phyloP scores from a whole-genome alignment of 192 early-diverging fungal genomes.

The Chytriomyces sp. region DNA sequence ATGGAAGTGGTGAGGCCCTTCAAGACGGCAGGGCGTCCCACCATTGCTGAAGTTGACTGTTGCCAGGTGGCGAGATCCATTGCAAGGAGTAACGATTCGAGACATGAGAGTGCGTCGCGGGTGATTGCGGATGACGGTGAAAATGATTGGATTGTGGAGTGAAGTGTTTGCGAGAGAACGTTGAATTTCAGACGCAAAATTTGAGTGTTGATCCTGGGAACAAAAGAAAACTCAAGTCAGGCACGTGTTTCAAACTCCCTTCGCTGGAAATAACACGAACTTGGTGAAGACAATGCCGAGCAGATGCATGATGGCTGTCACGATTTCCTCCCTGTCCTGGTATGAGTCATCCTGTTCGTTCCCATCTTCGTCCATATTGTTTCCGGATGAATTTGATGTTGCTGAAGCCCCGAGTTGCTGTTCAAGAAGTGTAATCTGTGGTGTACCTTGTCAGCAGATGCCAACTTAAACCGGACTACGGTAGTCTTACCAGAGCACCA shows the following conservation, averaged over 20 bases:
- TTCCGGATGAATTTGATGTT: constrained; percentile 36
- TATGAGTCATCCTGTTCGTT: constrained; percentile 52
- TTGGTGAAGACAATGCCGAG: constrained; percentile 77
- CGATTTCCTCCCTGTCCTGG: constrained; percentile 49
- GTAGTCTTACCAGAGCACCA: constrained; percentile 71
- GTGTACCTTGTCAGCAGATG: neutral
- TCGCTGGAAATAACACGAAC: constrained; percentile 42
- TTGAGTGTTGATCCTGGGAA: constrained; percentile 33
- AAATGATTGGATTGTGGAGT: constrained; percentile 66
- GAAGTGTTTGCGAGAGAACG: constrained; percentile 48
- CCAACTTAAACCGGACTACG: neutral
- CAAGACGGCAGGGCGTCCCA: constrained; percentile 19
- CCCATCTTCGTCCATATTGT: constrained; percentile 8
- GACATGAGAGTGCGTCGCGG: constrained; percentile 62
- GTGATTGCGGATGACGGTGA: constrained; percentile 33
- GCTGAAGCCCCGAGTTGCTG: constrained; percentile 52
- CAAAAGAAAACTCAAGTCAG: neutral
- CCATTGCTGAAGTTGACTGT: constrained; percentile 16
- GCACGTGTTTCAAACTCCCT: neutral
- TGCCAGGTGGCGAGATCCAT: constrained; percentile 82
- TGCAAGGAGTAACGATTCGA: constrained; percentile 76
- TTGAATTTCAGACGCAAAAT: constrained; percentile 53
- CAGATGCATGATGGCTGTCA: constrained; percentile 75
- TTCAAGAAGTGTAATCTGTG: constrained; percentile 69
- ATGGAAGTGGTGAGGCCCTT: constrained; percentile 45